Evolutionary conservation across 371 early-diverging fungal species (phyloP), one percentile per base, ranked within the genome.

Genomic region (Sporodiniella umbellata): DNA sequence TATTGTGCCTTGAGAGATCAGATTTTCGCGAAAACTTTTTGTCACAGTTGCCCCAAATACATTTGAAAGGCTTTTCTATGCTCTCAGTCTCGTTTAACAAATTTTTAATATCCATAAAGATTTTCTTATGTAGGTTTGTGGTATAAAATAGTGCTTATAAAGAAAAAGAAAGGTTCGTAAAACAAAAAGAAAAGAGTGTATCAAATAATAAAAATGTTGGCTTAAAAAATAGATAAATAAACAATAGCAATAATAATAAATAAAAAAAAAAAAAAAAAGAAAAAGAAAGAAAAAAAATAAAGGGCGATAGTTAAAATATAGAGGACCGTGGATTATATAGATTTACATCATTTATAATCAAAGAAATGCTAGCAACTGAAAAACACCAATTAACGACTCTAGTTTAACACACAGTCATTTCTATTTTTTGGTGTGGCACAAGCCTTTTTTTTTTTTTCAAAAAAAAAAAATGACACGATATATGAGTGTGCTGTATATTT

Each of bases 21-120:
- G 88, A 88, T 50, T 86, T 80, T 54, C 90, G 82, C n/a, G 88
- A 81, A 54, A 90, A 90, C n/a, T 79, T 73, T 63, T 87, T 87
- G 51, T 61, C 58, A 62, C 90, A 90, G 33, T 77, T 70, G 39
- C 56, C 53, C 85, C 86, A 88, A 10, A 55, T 42, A 35, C 90
- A 90, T 42, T 61, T 58, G 60, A 81, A 86, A 5, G 81, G 82
- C 52, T 74, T 77, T 45, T 70, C 69, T 28, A 48, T 19, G 12
- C 55, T 38, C 26, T 43, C 37, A 17, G 63, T 59, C n/a, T 66
- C 58, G 45, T 72, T 76, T 30, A 76, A 58, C 45, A 76, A 51
- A 45, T 68, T 70, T 46, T 66, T 68, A 39, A 76, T 76, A 57
- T 76, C 72, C 76, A 76, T 72, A 19, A n/a, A n/a, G 35, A 35